phyloP scores from a whole-genome alignment of 805 yeast genomes.

The Suhomyces canberraensis region DNA sequence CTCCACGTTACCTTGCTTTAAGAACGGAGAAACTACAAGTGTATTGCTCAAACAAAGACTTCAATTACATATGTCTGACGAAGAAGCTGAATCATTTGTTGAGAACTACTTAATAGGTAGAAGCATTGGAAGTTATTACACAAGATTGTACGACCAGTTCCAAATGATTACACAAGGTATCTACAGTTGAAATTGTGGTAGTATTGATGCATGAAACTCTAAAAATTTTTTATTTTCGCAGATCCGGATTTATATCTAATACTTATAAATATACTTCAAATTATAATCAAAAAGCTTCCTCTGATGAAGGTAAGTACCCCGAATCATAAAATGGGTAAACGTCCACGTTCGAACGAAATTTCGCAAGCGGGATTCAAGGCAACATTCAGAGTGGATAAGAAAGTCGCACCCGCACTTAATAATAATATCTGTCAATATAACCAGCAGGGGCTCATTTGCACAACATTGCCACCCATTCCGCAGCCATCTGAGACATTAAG shows the following conservation, averaged over 20 bases:
- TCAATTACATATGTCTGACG: conserved; percentile 70
- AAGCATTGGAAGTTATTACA: conserved; percentile 83
- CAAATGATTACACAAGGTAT: conserved; percentile 95
- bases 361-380: too few species aligned
- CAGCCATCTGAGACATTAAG: neutral
- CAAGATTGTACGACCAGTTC: conserved; percentile 91
- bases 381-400: too few species aligned
- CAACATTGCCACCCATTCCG: neutral
- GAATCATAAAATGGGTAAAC: too few species aligned
- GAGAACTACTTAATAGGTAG: conserved; percentile 73
- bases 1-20: conserved; percentile 86
- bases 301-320: too few species aligned
- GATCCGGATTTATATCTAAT: too few species aligned
- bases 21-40: conserved; percentile 81
- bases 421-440: too few species aligned
- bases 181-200: conserved; percentile 47
- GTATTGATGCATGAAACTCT: neutral
- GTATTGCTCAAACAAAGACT: conserved; percentile 75
- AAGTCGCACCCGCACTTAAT: too few species aligned
- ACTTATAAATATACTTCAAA: too few species aligned
- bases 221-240: neutral
- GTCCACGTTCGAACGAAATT: too few species aligned
- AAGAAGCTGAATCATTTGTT: conserved; percentile 72
- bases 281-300: too few species aligned
- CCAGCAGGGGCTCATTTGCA: neutral